Percentiles rank a stretch among this genome's conserved stretches.
Evolutionary conservation across 2,329 filamentous ascomycete species (phyloP).

Genomic region (Fonsecaea nubica): DNA sequence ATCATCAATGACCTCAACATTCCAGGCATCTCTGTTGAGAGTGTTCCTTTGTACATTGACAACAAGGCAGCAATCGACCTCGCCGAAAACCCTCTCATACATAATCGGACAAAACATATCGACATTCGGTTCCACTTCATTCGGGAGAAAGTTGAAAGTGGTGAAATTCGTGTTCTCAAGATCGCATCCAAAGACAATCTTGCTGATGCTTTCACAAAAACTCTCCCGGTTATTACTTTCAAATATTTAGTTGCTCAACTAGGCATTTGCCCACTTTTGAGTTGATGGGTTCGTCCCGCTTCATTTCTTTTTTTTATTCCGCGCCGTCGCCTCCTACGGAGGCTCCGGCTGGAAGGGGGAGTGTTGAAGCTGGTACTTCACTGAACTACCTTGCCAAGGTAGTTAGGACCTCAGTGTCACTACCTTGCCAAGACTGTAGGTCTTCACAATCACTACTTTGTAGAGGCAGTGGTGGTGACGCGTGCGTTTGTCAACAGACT

Average conservation of each 20-base stretch:
- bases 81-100: conserved; percentile 15
- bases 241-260: not conserved
- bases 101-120: conserved; percentile 29
- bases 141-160: not conserved
- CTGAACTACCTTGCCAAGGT: too few relatives aligned
- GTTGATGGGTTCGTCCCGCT: too few relatives aligned
- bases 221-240: not conserved
- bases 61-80: conserved; percentile 29
- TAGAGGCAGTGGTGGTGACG: too few relatives aligned
- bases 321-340: too few relatives aligned
- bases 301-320: too few relatives aligned
- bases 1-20: conserved; percentile 28
- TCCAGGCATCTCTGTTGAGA: not conserved
- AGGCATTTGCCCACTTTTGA: too few relatives aligned
- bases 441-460: too few relatives aligned
- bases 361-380: too few relatives aligned
- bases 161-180: not conserved
- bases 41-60: conserved; percentile 16
- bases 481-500: too few relatives aligned
- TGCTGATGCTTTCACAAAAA: not conserved
- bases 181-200: not conserved
- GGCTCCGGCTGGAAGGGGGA: too few relatives aligned
- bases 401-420: too few relatives aligned
- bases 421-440: too few relatives aligned
- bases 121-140: conserved; percentile 29